Base-by-base conservation (phyloP, 768 basidiomycete species). In the Boletus insuetus region DNA sequence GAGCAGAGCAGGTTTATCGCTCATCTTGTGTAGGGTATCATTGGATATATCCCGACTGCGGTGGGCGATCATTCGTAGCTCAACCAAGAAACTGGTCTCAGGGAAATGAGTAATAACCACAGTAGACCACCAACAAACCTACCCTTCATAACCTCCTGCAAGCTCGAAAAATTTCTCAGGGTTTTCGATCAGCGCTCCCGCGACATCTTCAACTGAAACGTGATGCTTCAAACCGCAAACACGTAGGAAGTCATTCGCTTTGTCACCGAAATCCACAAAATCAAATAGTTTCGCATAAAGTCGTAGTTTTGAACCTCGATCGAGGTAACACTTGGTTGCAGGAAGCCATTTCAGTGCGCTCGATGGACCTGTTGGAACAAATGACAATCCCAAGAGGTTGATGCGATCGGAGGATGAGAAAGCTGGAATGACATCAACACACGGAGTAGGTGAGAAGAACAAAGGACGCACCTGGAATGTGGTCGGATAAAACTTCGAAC, bases 241-340 rank as follows among this genome's bases (percentile, higher is more conserved):
- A 43, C 77, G 78, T 22, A n/a, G n/a, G n/a, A 98, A 97, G 6
- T 77, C 74, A 62, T 94, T 94, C 19, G 87, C 94, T 12, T 78
- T 75, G 2, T 77, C 62, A 0, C 91, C 93, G 65, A 94, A 95
- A 68, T 94, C 84, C 43, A 97, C 83, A 59, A 93, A 95, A n/a
- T 80, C 78, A 65, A 96, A 95, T 2, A 94, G 74, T 54, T 86
- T 84, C 2, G 84, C 84, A 64, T 89, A 85, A 38, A 91, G 81
- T 16, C 77, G 74, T 19, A 78, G 75, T 26, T 75, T 71, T 13
- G 74, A 68, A 42, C 75, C 74, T 39, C 76, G 73, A 9, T 77
- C 79, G 55, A 91, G n/a, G 66, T 84, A 88, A 58, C 89, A 91
- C 54, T 85, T 83, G 5, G 67, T 75, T 13, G 87, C 86, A 26